These are phyloP conservation scores for Rhodotorula sp. DNA, from an alignment of 1,284 basidiomycete species.

Conservation along the genomic window DNA sequence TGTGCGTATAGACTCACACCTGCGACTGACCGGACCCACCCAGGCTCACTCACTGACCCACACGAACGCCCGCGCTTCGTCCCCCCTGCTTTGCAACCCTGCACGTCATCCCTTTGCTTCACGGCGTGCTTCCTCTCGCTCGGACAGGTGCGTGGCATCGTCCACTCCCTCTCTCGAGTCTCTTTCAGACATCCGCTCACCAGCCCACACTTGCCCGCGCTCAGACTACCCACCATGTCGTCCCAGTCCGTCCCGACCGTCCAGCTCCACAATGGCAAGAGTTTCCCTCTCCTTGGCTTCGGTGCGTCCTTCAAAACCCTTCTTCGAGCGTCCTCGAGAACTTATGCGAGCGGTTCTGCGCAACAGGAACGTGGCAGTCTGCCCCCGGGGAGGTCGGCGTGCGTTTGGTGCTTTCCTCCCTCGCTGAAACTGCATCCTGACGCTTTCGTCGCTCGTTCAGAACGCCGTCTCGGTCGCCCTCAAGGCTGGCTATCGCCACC, in stretches of 20 bases:
- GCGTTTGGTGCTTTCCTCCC: not conserved
- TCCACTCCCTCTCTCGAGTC: no score
- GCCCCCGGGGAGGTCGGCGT: conserved; percentile 20
- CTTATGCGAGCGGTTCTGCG: not conserved
- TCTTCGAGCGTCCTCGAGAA: not conserved
- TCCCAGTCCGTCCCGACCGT: conserved; percentile 6
- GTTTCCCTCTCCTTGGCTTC: conserved; percentile 26
- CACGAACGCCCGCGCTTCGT: no score
- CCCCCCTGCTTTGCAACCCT: no score
- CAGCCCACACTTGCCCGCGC: not conserved
- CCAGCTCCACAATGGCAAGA: conserved; percentile 23
- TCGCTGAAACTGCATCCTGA: not conserved
- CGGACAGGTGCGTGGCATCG: no score
- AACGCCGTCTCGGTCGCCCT: conserved; percentile 29
- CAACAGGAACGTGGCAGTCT: conserved; percentile 33
- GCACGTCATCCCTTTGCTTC: no score
- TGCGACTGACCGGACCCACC: no score
- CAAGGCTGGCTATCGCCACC: conserved; percentile 56
- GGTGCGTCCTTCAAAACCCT: not conserved
- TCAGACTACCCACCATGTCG: conserved; percentile 2
- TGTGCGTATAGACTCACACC: no score
- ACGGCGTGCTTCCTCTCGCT: no score
- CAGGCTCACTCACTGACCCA: no score
- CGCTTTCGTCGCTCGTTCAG: not conserved
- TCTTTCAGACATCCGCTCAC: not conserved